Evolutionary conservation across 495 filamentous ascomycete species (phyloP).

Genomic region (Neurospora sp.): DNA sequence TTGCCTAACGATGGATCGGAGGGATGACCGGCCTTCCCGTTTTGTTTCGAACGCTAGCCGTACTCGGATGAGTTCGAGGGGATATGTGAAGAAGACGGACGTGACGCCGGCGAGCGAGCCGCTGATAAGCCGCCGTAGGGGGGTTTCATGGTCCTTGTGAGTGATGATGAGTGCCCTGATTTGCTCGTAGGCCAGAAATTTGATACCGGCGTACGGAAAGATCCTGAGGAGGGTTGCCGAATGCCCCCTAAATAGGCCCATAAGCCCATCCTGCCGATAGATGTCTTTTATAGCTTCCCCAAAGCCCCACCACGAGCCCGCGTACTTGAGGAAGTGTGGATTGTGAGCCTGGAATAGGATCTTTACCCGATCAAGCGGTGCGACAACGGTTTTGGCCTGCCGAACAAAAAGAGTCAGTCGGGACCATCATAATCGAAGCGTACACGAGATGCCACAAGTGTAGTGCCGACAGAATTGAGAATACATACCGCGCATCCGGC

Average conservation of each 20-base stretch:
- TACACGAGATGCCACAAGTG: not conserved
- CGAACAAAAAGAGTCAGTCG: not conserved
- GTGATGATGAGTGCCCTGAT: conserved; percentile 68
- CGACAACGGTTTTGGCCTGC: conserved; percentile 91
- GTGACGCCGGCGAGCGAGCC: conserved; percentile 78
- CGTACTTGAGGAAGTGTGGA: conserved; percentile 86
- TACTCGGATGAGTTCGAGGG: conserved; percentile 83
- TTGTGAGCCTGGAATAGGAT: conserved; percentile 96
- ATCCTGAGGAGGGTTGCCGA: conserved; percentile 89
- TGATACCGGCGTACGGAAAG: conserved; percentile 95
- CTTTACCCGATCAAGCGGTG: conserved; percentile 93
- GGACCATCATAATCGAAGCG: not conserved
- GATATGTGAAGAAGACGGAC: conserved; percentile 92
- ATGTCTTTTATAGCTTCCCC: conserved; percentile 72
- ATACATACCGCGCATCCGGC: conserved; percentile 73
- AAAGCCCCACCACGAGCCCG: conserved; percentile 75
- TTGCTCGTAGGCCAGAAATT: conserved; percentile 96
- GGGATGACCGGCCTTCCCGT: conserved; percentile 49
- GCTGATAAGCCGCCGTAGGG: conserved; percentile 62
- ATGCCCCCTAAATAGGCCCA: conserved; percentile 83
- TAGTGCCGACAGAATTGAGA: not conserved
- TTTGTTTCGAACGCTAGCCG: conserved; percentile 91
- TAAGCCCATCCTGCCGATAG: conserved; percentile 56
- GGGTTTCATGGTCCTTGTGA: conserved; percentile 62
- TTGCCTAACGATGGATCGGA: conserved; percentile 61